Percentiles rank a stretch among this genome's conserved stretches.
Conservation (phyloP, 2,329 filamentous ascomycete genomes). For the Pleurostoma richardsiae region DNA sequence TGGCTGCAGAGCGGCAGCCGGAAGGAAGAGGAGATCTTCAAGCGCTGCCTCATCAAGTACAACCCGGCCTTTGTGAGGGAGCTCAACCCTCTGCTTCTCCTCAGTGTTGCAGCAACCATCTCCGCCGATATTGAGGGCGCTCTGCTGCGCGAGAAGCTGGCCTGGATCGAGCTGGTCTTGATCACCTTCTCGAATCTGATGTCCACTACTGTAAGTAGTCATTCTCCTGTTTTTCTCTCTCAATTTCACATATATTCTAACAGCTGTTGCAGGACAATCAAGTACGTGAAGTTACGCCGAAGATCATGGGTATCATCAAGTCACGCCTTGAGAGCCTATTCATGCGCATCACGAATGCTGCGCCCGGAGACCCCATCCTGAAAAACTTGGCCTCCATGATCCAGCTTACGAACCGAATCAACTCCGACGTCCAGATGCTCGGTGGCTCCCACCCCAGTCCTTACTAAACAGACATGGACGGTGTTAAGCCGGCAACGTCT, state of each 20-base stretch:
- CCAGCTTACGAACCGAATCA: slow-evolving; percentile 22
- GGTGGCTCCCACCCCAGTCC: too few species aligned
- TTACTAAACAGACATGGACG: too few species aligned
- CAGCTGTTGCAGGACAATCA: slow-evolving; percentile 39
- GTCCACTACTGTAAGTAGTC: slow-evolving; percentile 42
- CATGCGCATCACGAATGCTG: slow-evolving; percentile 40
- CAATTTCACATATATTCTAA: too few species aligned
- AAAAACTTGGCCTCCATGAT: slow-evolving; percentile 42
- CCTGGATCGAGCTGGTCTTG: slow-evolving; percentile 58
- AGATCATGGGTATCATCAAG: slow-evolving; percentile 50
- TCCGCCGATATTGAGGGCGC: slow-evolving; percentile 51
- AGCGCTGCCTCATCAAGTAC: slow-evolving; percentile 46
- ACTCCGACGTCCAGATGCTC: too few species aligned
- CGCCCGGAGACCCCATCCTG: slow-evolving; percentile 41
- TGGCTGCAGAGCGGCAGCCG: slow-evolving; percentile 59
- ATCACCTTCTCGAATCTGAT: slow-evolving; percentile 44
- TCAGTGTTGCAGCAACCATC: slow-evolving; percentile 61
- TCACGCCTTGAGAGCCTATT: slow-evolving; percentile 47
- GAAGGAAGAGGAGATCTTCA: slow-evolving; percentile 56
- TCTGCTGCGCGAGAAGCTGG: slow-evolving; percentile 49
- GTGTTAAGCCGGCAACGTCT: too few species aligned
- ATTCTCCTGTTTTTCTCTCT: too few species aligned
- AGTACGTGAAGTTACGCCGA: slow-evolving; percentile 49
- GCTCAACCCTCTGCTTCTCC: slow-evolving; percentile 55
- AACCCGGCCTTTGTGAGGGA: slow-evolving; percentile 48